A percentile compares a stretch with the other conserved stretches of the same genome.
phyloP scores from a whole-genome alignment of 768 basidiomycete species.

The Mycena capillaripes region DNA sequence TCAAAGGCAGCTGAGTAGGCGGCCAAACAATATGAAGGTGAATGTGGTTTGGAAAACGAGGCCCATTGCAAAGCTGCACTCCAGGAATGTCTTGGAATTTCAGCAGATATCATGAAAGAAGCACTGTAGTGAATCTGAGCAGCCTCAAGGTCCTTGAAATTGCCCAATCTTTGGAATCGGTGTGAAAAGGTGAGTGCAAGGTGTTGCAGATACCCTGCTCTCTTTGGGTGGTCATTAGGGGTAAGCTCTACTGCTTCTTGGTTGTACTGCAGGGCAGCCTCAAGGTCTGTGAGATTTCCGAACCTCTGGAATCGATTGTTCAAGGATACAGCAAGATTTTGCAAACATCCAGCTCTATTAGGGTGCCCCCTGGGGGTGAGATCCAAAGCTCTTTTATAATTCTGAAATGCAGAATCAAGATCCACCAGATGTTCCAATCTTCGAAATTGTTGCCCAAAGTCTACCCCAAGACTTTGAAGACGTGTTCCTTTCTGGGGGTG shows the following conservation, averaged over 20 bases:
- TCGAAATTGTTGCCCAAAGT: neutral
- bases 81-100: too few species aligned
- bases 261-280: neutral
- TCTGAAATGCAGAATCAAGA: too few species aligned
- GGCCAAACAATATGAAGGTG: neutral
- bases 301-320: neutral
- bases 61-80: neutral
- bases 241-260: neutral
- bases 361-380: too few species aligned
- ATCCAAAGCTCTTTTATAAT: neutral
- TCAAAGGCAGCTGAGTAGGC: neutral
- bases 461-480: neutral
- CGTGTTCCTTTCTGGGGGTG: neutral
- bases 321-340: neutral
- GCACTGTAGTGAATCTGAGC: too few species aligned
- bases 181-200: neutral
- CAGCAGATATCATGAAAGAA: too few species aligned
- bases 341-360: neutral
- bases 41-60: neutral
- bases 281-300: neutral
- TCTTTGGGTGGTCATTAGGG: neutral
- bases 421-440: too few species aligned
- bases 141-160: neutral
- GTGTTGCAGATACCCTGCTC: neutral
- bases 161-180: neutral